Evolutionary conservation across 2,329 filamentous ascomycete genomes (phyloP), one percentile per base, ranked within the genome.

Genomic region (Scedosporium dehoogii): DNA sequence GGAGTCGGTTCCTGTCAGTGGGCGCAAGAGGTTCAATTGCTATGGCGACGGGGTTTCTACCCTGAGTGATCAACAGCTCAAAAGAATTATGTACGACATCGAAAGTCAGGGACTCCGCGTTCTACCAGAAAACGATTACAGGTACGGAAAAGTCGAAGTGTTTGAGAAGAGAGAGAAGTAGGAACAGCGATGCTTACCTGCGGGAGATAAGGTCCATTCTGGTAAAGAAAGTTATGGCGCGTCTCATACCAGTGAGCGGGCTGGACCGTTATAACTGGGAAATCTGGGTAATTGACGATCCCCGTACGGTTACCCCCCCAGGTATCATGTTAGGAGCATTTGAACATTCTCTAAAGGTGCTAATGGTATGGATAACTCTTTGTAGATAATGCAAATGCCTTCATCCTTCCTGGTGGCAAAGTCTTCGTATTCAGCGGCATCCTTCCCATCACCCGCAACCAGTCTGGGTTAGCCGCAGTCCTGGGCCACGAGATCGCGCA

Each of bases 401-500:
- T 92, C 69, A 89, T 93, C 1, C 80, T 91, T 5, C 89, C 90
- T 0, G 89, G 85, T 4, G 89, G 89, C 25, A 91, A 92, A 68
- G 89, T 93, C 0, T 92, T 92, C 70, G 89, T 93, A 1, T 88
- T 85, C 70, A 87, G 84, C 65, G 89, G 90, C 44, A 85, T 93
- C 38, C 73, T 92, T 61, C 79, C 81, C n/a, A 75, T 91, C 23
- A 88, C 87, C 64, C 71, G 79, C 60, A 85, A 78, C 68, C 88
- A 91, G 63, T 83, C 88, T 70, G 86, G 85, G 3, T 77, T 93
- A 27, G 90, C 90, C 4, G 85, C 89, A 1, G 88, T 93, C 2
- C 77, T 93, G 14, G 88, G 88, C 14, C 90, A 92, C 73, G 90
- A 92, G 75, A 90, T 92, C 64, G 88, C 89, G 18, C 90, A 93